These are phyloP conservation scores for Plasmodium berghei DNA, from an alignment of 169 alveolate species.

Conservation along the genomic window DNA sequence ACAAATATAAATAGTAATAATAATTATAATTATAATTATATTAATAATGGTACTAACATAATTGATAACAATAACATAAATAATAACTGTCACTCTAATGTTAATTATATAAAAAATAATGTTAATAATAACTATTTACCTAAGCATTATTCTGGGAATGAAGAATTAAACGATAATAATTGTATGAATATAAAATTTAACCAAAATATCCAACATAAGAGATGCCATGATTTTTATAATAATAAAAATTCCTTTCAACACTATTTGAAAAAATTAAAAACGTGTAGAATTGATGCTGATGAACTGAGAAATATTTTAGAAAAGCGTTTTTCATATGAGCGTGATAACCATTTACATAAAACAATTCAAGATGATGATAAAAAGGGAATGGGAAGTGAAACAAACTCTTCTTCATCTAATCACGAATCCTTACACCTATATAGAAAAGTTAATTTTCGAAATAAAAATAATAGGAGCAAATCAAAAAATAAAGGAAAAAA, in stretches of 20 bases:
- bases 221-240: constrained; percentile 49
- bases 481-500: constrained; percentile 46
- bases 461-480: constrained; percentile 52
- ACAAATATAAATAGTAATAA: not conserved
- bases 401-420: constrained; percentile 59
- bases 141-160: constrained; percentile 1
- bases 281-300: constrained; percentile 62
- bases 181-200: constrained; percentile 15
- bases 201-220: constrained; percentile 49
- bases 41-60: not conserved
- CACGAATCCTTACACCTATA: constrained; percentile 40
- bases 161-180: constrained; percentile 8
- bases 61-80: not conserved
- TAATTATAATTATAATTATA: not conserved
- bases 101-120: not conserved
- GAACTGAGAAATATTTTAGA: constrained; percentile 34
- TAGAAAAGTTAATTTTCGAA: constrained; percentile 38
- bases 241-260: constrained; percentile 56
- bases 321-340: constrained; percentile 27
- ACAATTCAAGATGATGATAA: constrained; percentile 53
- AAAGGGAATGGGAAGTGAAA: constrained; percentile 60
- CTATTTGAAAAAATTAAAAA: constrained; percentile 54
- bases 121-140: not conserved
- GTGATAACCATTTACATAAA: constrained; percentile 36
- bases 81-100: not conserved